Evolutionary conservation across 2,329 filamentous ascomycete species (phyloP).

Genomic region (Coniochaeta hoffmannii): DNA sequence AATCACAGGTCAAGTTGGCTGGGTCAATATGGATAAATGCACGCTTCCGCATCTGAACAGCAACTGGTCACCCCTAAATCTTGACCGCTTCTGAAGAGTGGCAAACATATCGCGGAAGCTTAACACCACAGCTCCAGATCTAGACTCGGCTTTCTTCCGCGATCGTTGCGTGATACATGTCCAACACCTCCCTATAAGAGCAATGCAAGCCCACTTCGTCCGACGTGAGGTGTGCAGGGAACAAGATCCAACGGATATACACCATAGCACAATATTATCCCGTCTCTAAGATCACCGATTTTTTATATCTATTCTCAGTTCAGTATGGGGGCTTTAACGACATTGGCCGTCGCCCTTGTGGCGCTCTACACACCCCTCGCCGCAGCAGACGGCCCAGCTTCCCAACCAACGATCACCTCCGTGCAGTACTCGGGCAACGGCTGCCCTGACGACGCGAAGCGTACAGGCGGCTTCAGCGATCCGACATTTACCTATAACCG

Average conservation of each 20-base stretch:
- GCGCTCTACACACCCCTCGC: slow-evolving; percentile 14
- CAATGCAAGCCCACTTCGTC: background rate
- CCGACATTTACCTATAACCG: slow-evolving; percentile 15
- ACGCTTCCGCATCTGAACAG: background rate
- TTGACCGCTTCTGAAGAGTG: background rate
- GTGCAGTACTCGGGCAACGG: slow-evolving; percentile 29
- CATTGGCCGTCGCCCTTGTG: slow-evolving; percentile 12
- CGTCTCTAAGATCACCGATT: background rate
- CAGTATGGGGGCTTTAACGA: slow-evolving; percentile 13
- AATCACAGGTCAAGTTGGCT: background rate
- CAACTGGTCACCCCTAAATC: background rate
- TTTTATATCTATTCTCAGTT: background rate
- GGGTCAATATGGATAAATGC: slow-evolving; percentile 4
- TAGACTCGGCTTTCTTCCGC: slow-evolving; percentile 3
- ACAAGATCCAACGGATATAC: background rate
- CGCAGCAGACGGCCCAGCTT: slow-evolving; percentile 12
- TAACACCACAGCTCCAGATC: slow-evolving; percentile 5
- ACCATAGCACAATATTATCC: background rate
- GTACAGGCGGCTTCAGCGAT: slow-evolving; percentile 22
- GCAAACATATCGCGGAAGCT: slow-evolving; percentile 5
- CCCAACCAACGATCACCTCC: slow-evolving; percentile 21
- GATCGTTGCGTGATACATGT: background rate
- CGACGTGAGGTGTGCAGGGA: background rate
- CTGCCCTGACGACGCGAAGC: slow-evolving; percentile 24
- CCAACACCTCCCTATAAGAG: background rate